These are phyloP conservation scores for Xylaria longipes DNA, from an alignment of 495 filamentous ascomycete genomes.

Conservation along the genomic window DNA sequence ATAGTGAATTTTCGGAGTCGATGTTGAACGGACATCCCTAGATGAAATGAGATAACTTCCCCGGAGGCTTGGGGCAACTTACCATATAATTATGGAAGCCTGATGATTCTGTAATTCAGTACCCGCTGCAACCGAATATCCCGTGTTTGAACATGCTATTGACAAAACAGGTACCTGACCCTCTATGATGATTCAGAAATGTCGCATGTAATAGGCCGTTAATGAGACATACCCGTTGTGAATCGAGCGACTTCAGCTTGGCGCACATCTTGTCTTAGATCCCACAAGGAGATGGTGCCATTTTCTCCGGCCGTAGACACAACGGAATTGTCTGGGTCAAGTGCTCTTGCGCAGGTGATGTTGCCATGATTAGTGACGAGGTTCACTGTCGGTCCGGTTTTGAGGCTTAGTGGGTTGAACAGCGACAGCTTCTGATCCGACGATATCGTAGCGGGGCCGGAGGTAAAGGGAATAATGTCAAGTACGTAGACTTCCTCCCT, in stretches of 20 bases:
- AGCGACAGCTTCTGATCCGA: constrained; percentile 64
- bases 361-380: constrained; percentile 58
- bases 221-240: constrained; percentile 57
- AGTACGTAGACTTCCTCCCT: constrained; percentile 57
- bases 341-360: constrained; percentile 62
- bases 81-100: constrained; percentile 80
- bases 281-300: constrained; percentile 64
- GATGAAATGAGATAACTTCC: constrained; percentile 24
- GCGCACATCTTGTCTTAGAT: constrained; percentile 52
- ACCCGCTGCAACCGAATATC: constrained; percentile 72
- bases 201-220: constrained; percentile 49
- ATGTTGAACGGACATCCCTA: constrained; percentile 72
- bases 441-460: constrained; percentile 55
- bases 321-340: constrained; percentile 47
- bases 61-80: constrained; percentile 26
- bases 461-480: constrained; percentile 52
- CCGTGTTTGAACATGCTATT: constrained; percentile 64
- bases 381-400: constrained; percentile 45
- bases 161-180: constrained; percentile 66
- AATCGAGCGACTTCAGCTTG: constrained; percentile 45
- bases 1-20: constrained; percentile 64
- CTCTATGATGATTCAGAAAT: constrained; percentile 35
- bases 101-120: constrained; percentile 78
- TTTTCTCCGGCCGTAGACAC: constrained; percentile 68
- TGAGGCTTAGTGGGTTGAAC: constrained; percentile 56